Base-by-base conservation (phyloP, 805 yeast genomes). In the Hanseniaspora valbyensis region DNA sequence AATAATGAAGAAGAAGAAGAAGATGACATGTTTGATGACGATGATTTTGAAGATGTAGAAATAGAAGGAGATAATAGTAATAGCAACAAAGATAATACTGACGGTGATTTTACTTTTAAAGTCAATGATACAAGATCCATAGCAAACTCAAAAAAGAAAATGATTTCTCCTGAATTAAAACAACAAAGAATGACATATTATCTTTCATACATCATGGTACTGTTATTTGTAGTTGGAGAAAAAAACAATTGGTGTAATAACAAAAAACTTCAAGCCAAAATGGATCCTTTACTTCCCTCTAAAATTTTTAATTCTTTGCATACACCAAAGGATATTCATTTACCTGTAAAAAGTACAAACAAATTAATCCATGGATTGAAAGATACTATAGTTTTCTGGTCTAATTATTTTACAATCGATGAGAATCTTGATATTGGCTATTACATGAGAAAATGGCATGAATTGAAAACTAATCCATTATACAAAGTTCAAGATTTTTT, bases 171-270 rank as follows among this genome's bases (percentile, higher is more conserved):
- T 28, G 42, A 44, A 18, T 18, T 33, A 26, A 50, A 30, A 28
- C 34, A 40, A 4, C 21, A 32, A 14, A 30, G 53, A 29, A 10
- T 30, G 5, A 7, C 16, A 4, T 50, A 43, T 12, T 44, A 50
- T 21, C 28, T 32, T 26, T 30, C 24, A 4, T 34, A 50, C 37
- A 33, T 50, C n/a, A 14, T 34, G 19, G n/a, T 41, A 7, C 43
- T 37, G 13, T 30, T 50, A 3, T 13, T 16, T 9, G 94, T 85
- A 61, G 92, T 88, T 0, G 69, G 70, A 0, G 58, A 77, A 2
- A 71, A 95, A 24, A 90, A 89, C 60, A 56, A 66, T 6, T 89
- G 96, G 96, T 74, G 87, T 54, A 76, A 75, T 52, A 75, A 77
- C 54, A 58, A 60, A 1, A 53, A 55, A 2, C 59, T 84, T 0